phyloP scores from a whole-genome alignment of 495 filamentous ascomycete species.

The Ascobolus immersus region DNA sequence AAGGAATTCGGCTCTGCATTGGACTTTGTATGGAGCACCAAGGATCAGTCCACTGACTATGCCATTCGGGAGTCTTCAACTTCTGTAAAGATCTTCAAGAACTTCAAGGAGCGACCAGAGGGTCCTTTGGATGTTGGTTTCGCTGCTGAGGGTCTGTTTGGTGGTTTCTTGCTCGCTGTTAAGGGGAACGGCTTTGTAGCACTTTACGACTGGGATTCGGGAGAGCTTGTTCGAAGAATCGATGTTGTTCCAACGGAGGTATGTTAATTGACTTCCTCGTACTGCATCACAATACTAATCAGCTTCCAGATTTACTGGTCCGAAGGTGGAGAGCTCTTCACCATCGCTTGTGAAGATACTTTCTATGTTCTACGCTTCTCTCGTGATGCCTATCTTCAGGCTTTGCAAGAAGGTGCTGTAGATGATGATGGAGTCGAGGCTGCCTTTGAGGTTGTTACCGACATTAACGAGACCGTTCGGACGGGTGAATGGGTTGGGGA shows the following conservation, averaged over 20 bases:
- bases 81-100: slow-evolving; percentile 88
- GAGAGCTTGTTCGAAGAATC: slow-evolving; percentile 70
- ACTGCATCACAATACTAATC: slow-evolving; percentile 7
- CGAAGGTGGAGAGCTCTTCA: slow-evolving; percentile 77
- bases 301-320: slow-evolving; percentile 92
- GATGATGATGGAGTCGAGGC: slow-evolving; percentile 94
- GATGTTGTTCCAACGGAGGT: slow-evolving; percentile 74
- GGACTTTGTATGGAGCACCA: slow-evolving; percentile 92
- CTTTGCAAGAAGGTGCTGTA: slow-evolving; percentile 49
- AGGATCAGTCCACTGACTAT: slow-evolving; percentile 96
- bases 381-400: slow-evolving; percentile 60
- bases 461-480: slow-evolving; percentile 76
- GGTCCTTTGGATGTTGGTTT: slow-evolving; percentile 89
- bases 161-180: slow-evolving; percentile 79
- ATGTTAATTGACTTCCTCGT: slow-evolving; percentile 11
- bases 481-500: slow-evolving; percentile 98
- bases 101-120: slow-evolving; percentile 79
- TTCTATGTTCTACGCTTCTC: slow-evolving; percentile 87
- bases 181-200: slow-evolving; percentile 85
- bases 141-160: slow-evolving; percentile 73
- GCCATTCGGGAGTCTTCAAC: slow-evolving; percentile 83
- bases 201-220: slow-evolving; percentile 87
- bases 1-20: slow-evolving; percentile 87
- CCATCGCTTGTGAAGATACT: slow-evolving; percentile 79
- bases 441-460: slow-evolving; percentile 87